Evolutionary conservation across 768 basidiomycete species (phyloP), one percentile per base, ranked within the genome.

Genomic region (Crassisporium funariophilum): DNA sequence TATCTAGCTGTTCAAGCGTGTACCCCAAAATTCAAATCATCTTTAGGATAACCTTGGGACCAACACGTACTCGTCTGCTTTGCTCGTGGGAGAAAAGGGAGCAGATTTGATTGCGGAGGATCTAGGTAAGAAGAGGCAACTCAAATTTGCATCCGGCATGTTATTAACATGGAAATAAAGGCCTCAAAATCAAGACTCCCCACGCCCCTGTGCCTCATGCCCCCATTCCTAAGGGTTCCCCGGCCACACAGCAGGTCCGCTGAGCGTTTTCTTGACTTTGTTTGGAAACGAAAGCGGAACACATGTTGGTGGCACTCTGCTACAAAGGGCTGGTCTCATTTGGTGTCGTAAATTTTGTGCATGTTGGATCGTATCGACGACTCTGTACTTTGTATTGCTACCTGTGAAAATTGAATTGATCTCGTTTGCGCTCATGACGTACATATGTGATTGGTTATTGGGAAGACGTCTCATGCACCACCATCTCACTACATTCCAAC

Each of bases 161-260:
- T 9, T 10, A 24, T 47, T 58, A 31, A 40, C 29, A 21, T 15
- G 2, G 13, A 27, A 49, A 29, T 40, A 4, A 50, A 83, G 82
- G 83, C 53, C 70, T 85, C 61, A 82, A 84, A 65, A 67, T 83
- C 67, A 79, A 61, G 69, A 56, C 69, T 11, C 84, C 83, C 11
- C 83, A 86, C 47, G 83, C 84, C 0, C 82, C 81, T 11, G 83
- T 85, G 38, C 84, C 84, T 11, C 84, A 85, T 57, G 83, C 84
- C 0, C 84, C 84, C 8, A 53, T 79, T 52, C 79, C 80, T 11
- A 73, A 65, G 55, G 79, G 80, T 42, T 57, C 64, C 37, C 77
- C 80, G 11, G 65, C 73, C 40, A 79, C 80, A 31, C 79, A 81
- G 51, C 64, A 61, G 49, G 56, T 71, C 50, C 74, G 73, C 45